Percentiles rank a stretch among this genome's conserved stretches.
Evolutionary conservation across 306 rosid species (phyloP).

Genomic region (Cucumis cinereus): DNA sequence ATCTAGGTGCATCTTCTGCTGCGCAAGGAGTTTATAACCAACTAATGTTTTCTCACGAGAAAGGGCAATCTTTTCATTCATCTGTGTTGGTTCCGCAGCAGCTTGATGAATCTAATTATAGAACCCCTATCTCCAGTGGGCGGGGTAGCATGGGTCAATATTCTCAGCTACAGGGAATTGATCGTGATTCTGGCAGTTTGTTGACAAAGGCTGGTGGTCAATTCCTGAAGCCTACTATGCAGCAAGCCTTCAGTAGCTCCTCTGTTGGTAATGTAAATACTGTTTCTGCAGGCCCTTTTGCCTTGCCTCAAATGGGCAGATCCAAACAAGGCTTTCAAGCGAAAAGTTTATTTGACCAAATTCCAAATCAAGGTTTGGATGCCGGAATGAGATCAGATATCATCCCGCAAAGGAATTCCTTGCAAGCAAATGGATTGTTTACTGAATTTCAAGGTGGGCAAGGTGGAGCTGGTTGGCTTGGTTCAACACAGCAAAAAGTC

Average conservation of each 20-base stretch:
- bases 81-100: conserved; percentile 28
- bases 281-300: conserved; percentile 25
- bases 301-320: conserved; percentile 16
- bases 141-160: conserved; percentile 24
- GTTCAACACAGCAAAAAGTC: conserved; percentile 17
- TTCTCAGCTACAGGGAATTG: conserved; percentile 24
- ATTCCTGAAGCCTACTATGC: conserved; percentile 22
- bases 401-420: conserved; percentile 20
- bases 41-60: conserved; percentile 28
- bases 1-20: conserved; percentile 26
- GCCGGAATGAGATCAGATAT: conserved; percentile 18
- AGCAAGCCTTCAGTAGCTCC: conserved; percentile 23
- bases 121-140: conserved; percentile 25
- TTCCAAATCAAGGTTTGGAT: conserved; percentile 22
- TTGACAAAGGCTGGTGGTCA: conserved; percentile 23
- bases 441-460: conserved; percentile 23
- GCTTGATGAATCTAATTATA: conserved; percentile 35
- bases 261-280: conserved; percentile 20
- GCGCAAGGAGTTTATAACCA: conserved; percentile 27
- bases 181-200: conserved; percentile 30
- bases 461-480: conserved; percentile 30
- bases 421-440: conserved; percentile 19
- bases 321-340: conserved; percentile 32
- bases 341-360: conserved; percentile 25
- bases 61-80: conserved; percentile 25